These are phyloP conservation scores for Amoebophrya sp. DNA, from an alignment of 169 alveolate genomes.

Conservation along the genomic window DNA sequence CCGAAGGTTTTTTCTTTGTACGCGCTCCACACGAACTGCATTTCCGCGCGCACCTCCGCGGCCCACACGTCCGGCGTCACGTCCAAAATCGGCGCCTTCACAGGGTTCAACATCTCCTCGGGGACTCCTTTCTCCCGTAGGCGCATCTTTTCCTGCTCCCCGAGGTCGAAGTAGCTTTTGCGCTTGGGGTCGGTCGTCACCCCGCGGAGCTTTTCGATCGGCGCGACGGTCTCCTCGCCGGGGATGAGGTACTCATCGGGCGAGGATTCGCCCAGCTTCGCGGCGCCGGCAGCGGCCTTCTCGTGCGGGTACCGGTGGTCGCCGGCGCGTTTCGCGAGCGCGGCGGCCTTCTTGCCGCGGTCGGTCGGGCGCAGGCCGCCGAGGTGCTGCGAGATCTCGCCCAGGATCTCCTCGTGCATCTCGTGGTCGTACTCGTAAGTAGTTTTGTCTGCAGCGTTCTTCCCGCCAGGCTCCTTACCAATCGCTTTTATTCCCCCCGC, in stretches of 20 bases:
- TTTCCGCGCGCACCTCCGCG: conserved; percentile 3
- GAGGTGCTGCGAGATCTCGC: neutral
- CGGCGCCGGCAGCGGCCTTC: no score
- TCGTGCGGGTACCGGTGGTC: no score
- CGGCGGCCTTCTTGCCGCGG: no score
- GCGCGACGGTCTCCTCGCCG: neutral
- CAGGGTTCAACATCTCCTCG: neutral
- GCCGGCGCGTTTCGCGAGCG: no score
- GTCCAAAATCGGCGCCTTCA: neutral
- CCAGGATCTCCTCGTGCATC: neutral
- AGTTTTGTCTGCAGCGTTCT: no score
- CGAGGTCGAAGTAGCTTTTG: neutral
- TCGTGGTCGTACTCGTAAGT: neutral
- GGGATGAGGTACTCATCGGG: neutral
- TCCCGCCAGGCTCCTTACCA: no score
- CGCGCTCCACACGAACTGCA: conserved; percentile 6
- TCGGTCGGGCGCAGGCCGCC: no score
- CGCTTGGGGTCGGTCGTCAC: neutral
- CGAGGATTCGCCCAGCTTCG: no score
- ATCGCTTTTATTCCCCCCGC: no score
- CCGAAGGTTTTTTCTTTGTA: neutral
- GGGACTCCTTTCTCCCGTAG: neutral
- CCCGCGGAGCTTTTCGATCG: neutral
- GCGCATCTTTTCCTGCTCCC: neutral
- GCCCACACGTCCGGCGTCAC: neutral